Evolutionary conservation across 371 early-diverging fungal species (phyloP).

Genomic region (Parasitella parasitica): DNA sequence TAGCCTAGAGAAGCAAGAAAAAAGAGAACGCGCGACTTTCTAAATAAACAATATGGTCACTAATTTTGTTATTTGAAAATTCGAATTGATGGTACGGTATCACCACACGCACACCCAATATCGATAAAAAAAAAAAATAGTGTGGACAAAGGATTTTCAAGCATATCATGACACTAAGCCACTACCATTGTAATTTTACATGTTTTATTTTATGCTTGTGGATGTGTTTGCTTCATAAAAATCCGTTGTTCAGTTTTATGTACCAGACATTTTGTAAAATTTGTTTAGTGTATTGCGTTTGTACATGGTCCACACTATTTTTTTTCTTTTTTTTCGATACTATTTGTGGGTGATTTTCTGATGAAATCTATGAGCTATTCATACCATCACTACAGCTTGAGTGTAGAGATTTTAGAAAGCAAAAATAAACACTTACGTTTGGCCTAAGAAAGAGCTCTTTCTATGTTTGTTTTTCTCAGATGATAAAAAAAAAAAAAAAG

Average conservation of each 20-base stretch:
- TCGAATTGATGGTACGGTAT: not conserved
- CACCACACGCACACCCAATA: conserved; percentile 3
- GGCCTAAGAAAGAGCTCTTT: not conserved
- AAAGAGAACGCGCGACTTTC: not conserved
- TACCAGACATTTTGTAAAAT: not conserved
- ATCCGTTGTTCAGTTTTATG: not conserved
- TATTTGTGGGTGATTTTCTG: not conserved
- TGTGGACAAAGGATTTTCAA: not conserved
- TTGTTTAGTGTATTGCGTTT: not conserved
- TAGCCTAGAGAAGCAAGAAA: not conserved
- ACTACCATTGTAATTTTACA: not conserved
- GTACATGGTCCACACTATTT: not conserved
- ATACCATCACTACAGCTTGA: not conserved
- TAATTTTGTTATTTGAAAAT: not conserved
- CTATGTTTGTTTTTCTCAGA: not conserved
- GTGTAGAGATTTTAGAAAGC: not conserved
- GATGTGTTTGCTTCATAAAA: not conserved
- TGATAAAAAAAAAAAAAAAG: not conserved
- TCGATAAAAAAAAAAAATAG: not conserved
- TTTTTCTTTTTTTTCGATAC: not conserved
- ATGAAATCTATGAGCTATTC: not conserved
- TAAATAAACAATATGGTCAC: not conserved
- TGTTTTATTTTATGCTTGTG: not conserved
- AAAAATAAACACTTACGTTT: not conserved
- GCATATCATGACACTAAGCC: not conserved